Evolutionary conservation across 257 asterid species (phyloP).

Genomic region (Nicotiana paniculata): DNA sequence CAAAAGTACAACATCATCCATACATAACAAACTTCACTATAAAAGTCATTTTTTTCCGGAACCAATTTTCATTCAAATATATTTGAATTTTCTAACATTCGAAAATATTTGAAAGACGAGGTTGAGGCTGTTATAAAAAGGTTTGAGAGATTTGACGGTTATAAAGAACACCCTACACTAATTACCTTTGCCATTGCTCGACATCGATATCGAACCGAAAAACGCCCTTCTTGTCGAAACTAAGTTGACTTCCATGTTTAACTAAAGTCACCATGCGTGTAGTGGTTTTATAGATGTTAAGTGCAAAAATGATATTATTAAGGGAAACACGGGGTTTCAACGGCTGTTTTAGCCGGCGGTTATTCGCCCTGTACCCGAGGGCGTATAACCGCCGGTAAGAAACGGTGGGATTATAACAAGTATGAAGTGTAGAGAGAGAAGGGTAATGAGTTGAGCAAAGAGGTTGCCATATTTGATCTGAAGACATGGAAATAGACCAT

Average conservation of each 20-base stretch:
- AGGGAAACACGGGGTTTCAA: constrained; percentile 42
- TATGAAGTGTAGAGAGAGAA: constrained; percentile 53
- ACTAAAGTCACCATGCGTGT: constrained; percentile 19
- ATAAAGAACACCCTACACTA: background rate
- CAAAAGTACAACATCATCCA: no score
- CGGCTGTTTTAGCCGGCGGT: constrained; percentile 39
- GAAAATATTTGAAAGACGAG: no score
- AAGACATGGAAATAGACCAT: constrained; percentile 55
- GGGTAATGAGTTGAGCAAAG: constrained; percentile 52
- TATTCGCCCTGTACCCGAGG: constrained; percentile 45
- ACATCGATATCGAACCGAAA: constrained; percentile 54
- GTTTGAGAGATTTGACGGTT: no score
- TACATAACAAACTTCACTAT: no score
- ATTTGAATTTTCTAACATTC: no score
- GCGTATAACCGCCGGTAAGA: constrained; percentile 48
- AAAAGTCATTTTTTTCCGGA: no score
- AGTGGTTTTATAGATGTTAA: constrained; percentile 31
- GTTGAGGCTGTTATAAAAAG: no score
- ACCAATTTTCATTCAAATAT: no score
- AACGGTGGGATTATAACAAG: constrained; percentile 2
- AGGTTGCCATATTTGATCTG: constrained; percentile 75
- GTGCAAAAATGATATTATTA: constrained; percentile 31
- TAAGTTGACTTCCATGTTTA: constrained; percentile 29
- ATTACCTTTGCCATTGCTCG: background rate
- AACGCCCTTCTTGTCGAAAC: constrained; percentile 17